These are phyloP conservation scores for Apiospora sp. DNA, from an alignment of 2,329 filamentous ascomycete genomes.

Conservation along the genomic window DNA sequence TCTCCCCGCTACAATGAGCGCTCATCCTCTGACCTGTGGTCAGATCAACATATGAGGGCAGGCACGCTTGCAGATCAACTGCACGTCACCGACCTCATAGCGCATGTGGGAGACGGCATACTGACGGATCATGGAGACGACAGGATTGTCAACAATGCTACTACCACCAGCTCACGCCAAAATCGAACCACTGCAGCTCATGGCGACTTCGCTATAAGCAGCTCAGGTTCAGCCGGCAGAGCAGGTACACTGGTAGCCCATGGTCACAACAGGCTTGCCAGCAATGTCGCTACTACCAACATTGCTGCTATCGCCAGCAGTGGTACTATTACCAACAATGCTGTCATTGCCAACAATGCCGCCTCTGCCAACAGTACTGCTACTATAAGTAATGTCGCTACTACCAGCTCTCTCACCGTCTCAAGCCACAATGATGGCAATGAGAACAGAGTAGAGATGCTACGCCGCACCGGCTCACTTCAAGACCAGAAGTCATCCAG, in stretches of 20 bases:
- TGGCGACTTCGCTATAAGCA: background rate
- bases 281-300: background rate
- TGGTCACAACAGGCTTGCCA: background rate
- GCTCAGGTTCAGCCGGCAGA: background rate
- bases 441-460: background rate
- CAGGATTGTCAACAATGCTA: background rate
- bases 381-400: background rate
- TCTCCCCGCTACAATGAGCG: background rate
- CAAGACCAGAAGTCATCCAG: background rate
- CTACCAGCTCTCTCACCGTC: background rate
- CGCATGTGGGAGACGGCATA: background rate
- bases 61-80: background rate
- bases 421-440: background rate
- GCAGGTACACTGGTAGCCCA: background rate
- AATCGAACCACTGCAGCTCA: background rate
- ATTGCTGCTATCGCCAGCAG: background rate
- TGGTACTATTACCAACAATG: background rate
- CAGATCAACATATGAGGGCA: background rate
- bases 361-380: background rate
- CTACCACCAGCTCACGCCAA: background rate
- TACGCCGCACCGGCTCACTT: background rate
- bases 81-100: background rate
- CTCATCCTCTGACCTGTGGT: background rate
- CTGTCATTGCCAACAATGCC: background rate
- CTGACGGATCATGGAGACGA: background rate